These are phyloP conservation scores for Phytophthora ramorum DNA, from an alignment of 352 stramenopile genomes.

Conservation along the genomic window DNA sequence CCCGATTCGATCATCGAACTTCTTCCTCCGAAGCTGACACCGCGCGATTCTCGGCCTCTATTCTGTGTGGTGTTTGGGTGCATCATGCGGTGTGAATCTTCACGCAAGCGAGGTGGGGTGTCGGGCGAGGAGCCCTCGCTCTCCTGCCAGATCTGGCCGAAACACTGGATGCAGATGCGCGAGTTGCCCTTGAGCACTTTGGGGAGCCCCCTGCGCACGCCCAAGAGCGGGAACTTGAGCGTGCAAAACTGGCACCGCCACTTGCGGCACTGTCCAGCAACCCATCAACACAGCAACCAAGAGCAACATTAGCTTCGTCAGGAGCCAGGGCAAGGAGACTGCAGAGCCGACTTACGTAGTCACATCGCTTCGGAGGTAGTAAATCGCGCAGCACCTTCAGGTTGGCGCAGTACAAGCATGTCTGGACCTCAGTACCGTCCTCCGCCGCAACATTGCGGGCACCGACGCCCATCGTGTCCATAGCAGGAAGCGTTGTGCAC, in stretches of 20 bases:
- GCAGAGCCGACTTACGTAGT: conserved; percentile 48
- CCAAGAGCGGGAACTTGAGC: conserved; percentile 60
- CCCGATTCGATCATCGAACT: conserved; percentile 22
- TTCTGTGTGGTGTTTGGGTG: conserved; percentile 10
- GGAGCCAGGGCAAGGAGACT: background rate
- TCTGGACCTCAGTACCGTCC: conserved; percentile 10
- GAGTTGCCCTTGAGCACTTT: conserved; percentile 64
- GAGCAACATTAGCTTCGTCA: background rate
- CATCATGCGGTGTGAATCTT: conserved; percentile 10
- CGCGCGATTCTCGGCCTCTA: conserved; percentile 15
- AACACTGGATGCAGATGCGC: conserved; percentile 63
- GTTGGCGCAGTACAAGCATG: conserved; percentile 57
- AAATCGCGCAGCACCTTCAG: conserved; percentile 56
- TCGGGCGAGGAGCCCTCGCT: conserved; percentile 26
- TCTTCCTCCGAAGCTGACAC: conserved; percentile 25
- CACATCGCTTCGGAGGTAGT: conserved; percentile 60
- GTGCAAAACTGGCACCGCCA: conserved; percentile 73
- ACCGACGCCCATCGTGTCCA: conserved; percentile 1
- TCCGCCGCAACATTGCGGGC: background rate
- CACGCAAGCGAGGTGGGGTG: background rate
- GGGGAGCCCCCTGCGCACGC: conserved; percentile 45
- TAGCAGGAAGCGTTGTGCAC: conserved; percentile 3
- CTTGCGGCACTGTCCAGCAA: conserved; percentile 42
- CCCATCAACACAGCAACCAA: conserved; percentile 1
- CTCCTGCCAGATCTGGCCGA: conserved; percentile 49